These are phyloP conservation scores for Salvia miltiorrhiza DNA, from an alignment of 257 asterid species.

Conservation along the genomic window DNA sequence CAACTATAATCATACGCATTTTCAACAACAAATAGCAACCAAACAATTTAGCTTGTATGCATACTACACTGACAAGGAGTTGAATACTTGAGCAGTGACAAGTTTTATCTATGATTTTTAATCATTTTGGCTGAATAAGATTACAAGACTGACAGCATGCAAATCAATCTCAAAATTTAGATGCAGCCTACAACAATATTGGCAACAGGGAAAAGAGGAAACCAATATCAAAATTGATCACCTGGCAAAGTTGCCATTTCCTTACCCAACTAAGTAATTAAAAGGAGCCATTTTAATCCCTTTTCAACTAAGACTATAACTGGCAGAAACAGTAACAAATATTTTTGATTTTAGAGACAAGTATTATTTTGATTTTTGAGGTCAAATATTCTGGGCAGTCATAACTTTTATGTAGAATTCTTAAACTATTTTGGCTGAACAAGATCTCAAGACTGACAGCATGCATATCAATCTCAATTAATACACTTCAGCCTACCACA, in stretches of 20 bases:
- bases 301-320: not conserved
- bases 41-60: too few relatives aligned
- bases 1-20: not conserved
- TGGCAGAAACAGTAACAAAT: not conserved
- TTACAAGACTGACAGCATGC: slow-evolving; percentile 7
- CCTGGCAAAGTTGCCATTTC: slow-evolving; percentile 46
- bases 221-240: slow-evolving; percentile 14
- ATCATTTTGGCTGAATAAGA: slow-evolving; percentile 10
- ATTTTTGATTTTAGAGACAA: too few relatives aligned
- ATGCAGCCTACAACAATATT: slow-evolving; percentile 18
- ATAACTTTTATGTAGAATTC: too few relatives aligned
- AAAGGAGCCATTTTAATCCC: not conserved
- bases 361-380: too few relatives aligned
- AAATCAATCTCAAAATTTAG: not conserved
- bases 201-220: slow-evolving; percentile 50
- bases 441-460: slow-evolving; percentile 8
- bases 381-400: too few relatives aligned
- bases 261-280: not conserved
- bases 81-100: too few relatives aligned
- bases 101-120: not conserved
- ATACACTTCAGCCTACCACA: slow-evolving; percentile 2
- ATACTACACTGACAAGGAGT: too few relatives aligned
- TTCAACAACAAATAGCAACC: not conserved
- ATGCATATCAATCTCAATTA: not conserved
- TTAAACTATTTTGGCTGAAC: slow-evolving; percentile 10